Evolutionary conservation across 1,139 yeast genomes (phyloP), one percentile per base, ranked within the genome.

Genomic region (Yamadazyma spencermartinsiae): DNA sequence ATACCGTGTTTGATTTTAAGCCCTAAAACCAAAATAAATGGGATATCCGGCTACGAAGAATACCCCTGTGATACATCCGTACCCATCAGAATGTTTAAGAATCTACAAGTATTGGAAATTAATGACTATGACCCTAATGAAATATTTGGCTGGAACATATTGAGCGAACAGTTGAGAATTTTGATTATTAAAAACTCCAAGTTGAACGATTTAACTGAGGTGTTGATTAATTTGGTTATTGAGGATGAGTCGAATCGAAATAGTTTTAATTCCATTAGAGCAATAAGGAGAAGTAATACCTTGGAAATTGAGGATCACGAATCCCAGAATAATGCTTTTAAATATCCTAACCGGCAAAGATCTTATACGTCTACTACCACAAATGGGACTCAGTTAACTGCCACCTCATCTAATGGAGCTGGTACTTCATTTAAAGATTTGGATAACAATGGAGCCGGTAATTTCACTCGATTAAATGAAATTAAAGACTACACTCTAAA

Each of bases 21-120:
- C 11, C 83, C 84, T 8, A 80, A 78, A 42, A 69, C 80, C 8
- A 78, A 77, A 43, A 72, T 81, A 16, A 72, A 66, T 46, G 62
- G 76, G 36, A 80, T 81, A 26, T 68, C 66, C 35, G 80, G 82
- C 2, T 82, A 79, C 53, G 86, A 81, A 54, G 87, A 81, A 53
- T 81, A 76, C 50, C 87, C 87, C 1, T 80, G 83, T 54, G 87
- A 81, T 51, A 80, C 86, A 2, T 74, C 84, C 2, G 82, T 82
- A 5, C 87, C 87, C 1, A 55, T 82, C 12, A 63, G 63, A 35
- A 70, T 79, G 61, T 81, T 81, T 55, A 79, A 79, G 46, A 82
- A 80, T 52, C 58, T 81, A 32, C 79, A 80, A 40, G 84, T 80
- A 16, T 62, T 81, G 37, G 87, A 81, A 52, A 58, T 82, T 4